Conservation (phyloP, 2,329 filamentous ascomycete species). For the Fusarium sp. region DNA sequence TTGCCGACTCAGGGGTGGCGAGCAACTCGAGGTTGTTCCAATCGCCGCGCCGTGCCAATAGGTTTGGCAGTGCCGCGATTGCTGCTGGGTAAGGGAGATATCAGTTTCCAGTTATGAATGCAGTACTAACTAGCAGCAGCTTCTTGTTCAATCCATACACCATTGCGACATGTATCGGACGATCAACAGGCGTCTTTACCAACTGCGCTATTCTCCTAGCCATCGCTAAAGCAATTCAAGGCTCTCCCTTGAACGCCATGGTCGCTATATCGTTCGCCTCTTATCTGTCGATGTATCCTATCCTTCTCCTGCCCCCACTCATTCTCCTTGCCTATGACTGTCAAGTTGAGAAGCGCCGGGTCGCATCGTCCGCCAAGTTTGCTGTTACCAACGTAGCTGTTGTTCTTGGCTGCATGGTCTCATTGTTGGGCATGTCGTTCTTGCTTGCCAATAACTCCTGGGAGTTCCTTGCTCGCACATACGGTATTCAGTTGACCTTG, state of each 20-base stretch:
- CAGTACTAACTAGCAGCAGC: constrained; percentile 56
- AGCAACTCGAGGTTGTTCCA: constrained; percentile 78
- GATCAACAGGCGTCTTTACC: constrained; percentile 89
- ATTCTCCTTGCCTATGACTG: constrained; percentile 83
- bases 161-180: constrained; percentile 87
- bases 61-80: constrained; percentile 79
- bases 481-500: constrained; percentile 90
- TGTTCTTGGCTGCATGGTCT: constrained; percentile 65
- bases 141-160: constrained; percentile 97
- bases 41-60: constrained; percentile 80
- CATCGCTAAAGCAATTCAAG: constrained; percentile 81
- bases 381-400: constrained; percentile 63
- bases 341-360: constrained; percentile 51
- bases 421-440: constrained; percentile 77
- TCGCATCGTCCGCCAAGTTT: constrained; percentile 60
- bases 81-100: constrained; percentile 74
- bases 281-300: constrained; percentile 92
- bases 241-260: constrained; percentile 79
- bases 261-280: constrained; percentile 87
- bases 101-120: background rate
- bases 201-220: constrained; percentile 88
- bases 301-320: constrained; percentile 85
- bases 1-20: constrained; percentile 84
- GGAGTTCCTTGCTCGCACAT: constrained; percentile 89
- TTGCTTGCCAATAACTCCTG: constrained; percentile 80